These are phyloP conservation scores for Pseudozyma hubeiensis DNA, from an alignment of 1,284 basidiomycete genomes.

Conservation along the genomic window DNA sequence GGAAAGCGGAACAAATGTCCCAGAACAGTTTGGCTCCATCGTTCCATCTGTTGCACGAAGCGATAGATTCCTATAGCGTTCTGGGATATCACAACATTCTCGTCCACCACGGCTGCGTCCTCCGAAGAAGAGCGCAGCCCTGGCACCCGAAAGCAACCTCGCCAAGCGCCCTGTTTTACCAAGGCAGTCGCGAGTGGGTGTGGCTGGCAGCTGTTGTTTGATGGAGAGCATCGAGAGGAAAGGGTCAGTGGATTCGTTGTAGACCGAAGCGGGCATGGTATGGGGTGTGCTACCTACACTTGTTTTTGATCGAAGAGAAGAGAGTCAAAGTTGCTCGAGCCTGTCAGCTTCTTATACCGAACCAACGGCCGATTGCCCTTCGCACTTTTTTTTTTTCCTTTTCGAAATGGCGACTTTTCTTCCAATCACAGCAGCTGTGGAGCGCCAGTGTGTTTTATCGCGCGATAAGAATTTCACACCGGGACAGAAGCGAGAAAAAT, in stretches of 20 bases:
- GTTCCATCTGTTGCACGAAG: slow-evolving; percentile 30
- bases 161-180: slow-evolving; percentile 37
- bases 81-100: slow-evolving; percentile 56
- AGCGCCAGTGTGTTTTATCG: slow-evolving; percentile 7
- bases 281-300: slow-evolving; percentile 54
- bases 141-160: slow-evolving; percentile 53
- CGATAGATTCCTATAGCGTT: slow-evolving; percentile 57
- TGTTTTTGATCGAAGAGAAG: slow-evolving; percentile 62
- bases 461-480: slow-evolving; percentile 19
- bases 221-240: slow-evolving; percentile 2
- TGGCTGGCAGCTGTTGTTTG: slow-evolving; percentile 56
- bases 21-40: slow-evolving; percentile 53
- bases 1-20: slow-evolving; percentile 41
- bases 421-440: slow-evolving; percentile 2
- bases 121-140: slow-evolving; percentile 18
- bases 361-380: not conserved
- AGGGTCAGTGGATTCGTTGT: slow-evolving; percentile 4
- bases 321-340: slow-evolving; percentile 9
- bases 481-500: slow-evolving; percentile 8
- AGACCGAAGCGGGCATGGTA: not conserved
- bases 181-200: slow-evolving; percentile 60
- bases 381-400: slow-evolving; percentile 4
- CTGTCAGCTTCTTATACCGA: slow-evolving; percentile 15
- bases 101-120: slow-evolving; percentile 49
- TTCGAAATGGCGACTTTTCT: slow-evolving; percentile 1